These are phyloP conservation scores for Emmonsia crescens DNA, from an alignment of 2,329 filamentous ascomycete species.

Conservation along the genomic window DNA sequence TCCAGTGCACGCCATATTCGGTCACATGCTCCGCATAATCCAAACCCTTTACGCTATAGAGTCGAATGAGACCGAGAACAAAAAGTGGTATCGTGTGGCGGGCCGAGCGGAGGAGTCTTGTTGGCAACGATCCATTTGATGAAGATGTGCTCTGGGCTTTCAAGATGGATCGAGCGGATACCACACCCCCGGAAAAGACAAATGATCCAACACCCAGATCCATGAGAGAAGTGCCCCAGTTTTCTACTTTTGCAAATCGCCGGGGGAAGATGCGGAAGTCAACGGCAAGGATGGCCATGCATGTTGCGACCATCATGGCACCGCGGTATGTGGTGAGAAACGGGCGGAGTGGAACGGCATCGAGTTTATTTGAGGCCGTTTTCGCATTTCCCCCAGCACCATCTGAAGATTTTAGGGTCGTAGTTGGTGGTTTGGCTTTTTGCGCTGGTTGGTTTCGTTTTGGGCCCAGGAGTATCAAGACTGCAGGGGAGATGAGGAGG, in stretches of 20 bases:
- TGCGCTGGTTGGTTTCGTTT: constrained; percentile 18
- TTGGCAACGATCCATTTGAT: constrained; percentile 33
- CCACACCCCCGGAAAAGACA: constrained; percentile 84
- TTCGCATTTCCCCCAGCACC: constrained; percentile 13
- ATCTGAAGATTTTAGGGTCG: constrained; percentile 12
- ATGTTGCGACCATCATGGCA: constrained; percentile 83
- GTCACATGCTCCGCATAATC: constrained; percentile 96
- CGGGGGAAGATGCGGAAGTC: constrained; percentile 90
- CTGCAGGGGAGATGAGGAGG: constrained; percentile 61
- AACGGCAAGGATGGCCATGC: constrained; percentile 86
- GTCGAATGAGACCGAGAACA: constrained; percentile 64
- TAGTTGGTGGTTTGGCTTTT: constrained; percentile 26
- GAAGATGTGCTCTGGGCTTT: constrained; percentile 50
- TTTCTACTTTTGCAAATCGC: constrained; percentile 94
- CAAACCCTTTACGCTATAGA: constrained; percentile 82
- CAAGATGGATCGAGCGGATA: constrained; percentile 72
- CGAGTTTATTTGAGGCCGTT: constrained; percentile 21
- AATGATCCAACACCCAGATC: constrained; percentile 95
- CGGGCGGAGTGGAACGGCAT: constrained; percentile 66
- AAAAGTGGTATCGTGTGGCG: constrained; percentile 77
- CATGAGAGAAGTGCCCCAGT: constrained; percentile 99
- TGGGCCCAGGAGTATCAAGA: constrained; percentile 46
- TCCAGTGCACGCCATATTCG: constrained; percentile 98
- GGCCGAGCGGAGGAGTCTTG: constrained; percentile 54
- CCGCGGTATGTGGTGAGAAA: constrained; percentile 89